Percentiles rank a stretch among this genome's conserved stretches.
phyloP scores from a whole-genome alignment of 257 asterid species.

The Scutellaria minor region DNA sequence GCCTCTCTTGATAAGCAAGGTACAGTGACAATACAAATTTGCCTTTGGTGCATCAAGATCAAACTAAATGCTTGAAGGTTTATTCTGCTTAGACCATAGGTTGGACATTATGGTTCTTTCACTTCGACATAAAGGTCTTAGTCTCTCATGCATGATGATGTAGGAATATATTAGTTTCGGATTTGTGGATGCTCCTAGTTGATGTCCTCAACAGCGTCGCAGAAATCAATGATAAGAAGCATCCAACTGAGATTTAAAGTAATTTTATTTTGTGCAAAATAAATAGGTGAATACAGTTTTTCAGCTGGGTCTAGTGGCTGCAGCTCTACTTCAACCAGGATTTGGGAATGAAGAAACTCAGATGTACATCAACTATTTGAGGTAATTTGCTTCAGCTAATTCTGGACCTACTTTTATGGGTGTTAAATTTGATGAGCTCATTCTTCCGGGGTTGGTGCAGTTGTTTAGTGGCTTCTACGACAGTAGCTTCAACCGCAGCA shows the following conservation, averaged over 20 bases:
- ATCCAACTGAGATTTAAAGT: background rate
- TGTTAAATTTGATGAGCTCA: conserved; percentile 13
- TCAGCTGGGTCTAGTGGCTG: conserved; percentile 86
- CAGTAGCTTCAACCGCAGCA: conserved; percentile 76
- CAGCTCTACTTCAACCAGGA: conserved; percentile 93
- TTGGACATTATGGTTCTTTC: background rate
- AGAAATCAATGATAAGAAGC: background rate
- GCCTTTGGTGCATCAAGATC: conserved; percentile 13
- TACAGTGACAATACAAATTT: conserved; percentile 33
- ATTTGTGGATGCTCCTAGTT: background rate
- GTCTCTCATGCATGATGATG: background rate
- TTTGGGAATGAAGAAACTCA: conserved; percentile 79
- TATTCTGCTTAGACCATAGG: conserved; percentile 11
- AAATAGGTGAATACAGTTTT: conserved; percentile 82
- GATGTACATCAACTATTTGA: conserved; percentile 59
- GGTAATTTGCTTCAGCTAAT: conserved; percentile 46
- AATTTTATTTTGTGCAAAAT: no score
- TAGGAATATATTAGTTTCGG: background rate
- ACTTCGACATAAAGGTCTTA: background rate
- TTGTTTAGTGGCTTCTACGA: conserved; percentile 86
- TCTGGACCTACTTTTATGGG: background rate
- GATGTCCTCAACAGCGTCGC: background rate
- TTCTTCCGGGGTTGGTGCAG: conserved; percentile 55
- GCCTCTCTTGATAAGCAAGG: conserved; percentile 94
- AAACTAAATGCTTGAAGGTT: conserved; percentile 11